Conservation (phyloP, 2,329 filamentous ascomycete genomes). For the Monosporascus sp. region DNA sequence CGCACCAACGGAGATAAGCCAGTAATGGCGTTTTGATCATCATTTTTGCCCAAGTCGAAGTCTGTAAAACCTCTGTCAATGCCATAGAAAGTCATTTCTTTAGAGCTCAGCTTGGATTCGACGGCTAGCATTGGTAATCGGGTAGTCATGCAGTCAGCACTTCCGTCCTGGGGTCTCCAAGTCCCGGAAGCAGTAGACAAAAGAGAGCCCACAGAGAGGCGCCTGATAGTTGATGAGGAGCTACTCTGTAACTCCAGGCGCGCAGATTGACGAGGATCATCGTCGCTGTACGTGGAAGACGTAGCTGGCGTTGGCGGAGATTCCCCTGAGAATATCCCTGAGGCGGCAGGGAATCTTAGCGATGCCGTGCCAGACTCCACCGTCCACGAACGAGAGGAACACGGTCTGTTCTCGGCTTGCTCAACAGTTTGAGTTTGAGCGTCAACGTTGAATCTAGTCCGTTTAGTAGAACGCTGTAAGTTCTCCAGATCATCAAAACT, state of each 20-base stretch:
- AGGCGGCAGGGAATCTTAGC: slow-evolving; percentile 18
- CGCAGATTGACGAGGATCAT: slow-evolving; percentile 22
- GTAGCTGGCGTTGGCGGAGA: slow-evolving; percentile 36
- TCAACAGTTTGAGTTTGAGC: slow-evolving; percentile 15
- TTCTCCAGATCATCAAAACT: slow-evolving; percentile 14
- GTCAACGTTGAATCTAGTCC: slow-evolving; percentile 19
- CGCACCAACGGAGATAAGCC: slow-evolving; percentile 25
- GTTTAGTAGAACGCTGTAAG: slow-evolving; percentile 20
- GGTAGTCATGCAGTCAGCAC: slow-evolving; percentile 14
- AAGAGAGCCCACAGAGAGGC: slow-evolving; percentile 62
- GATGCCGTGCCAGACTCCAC: slow-evolving; percentile 21
- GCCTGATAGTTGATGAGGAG: slow-evolving; percentile 21
- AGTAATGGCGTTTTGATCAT: slow-evolving; percentile 63
- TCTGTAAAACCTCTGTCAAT: slow-evolving; percentile 67
- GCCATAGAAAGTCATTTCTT: slow-evolving; percentile 53
- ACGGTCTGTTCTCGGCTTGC: slow-evolving; percentile 18
- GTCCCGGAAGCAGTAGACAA: slow-evolving; percentile 45
- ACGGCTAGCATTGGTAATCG: slow-evolving; percentile 20
- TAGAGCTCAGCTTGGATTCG: slow-evolving; percentile 15
- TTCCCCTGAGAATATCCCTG: slow-evolving; percentile 18
- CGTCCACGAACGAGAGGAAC: slow-evolving; percentile 25
- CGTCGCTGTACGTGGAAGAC: slow-evolving; percentile 33
- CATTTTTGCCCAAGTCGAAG: slow-evolving; percentile 63
- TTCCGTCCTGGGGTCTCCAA: slow-evolving; percentile 15
- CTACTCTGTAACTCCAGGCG: slow-evolving; percentile 13